These are phyloP conservation scores for Calonectria pteridis DNA, from an alignment of 2,329 filamentous ascomycete genomes.

Conservation along the genomic window DNA sequence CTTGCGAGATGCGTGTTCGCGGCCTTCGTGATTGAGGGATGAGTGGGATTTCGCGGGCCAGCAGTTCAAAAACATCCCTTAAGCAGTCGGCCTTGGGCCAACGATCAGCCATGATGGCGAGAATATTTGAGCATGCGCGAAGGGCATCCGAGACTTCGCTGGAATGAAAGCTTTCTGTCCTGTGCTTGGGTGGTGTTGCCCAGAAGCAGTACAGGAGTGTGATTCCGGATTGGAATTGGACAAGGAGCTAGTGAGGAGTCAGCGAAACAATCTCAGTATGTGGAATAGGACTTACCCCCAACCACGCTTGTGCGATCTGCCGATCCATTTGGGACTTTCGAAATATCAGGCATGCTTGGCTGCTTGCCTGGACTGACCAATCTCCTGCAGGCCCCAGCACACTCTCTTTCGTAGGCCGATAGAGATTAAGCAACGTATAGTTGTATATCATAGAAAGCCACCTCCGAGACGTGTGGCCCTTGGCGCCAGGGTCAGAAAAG, in stretches of 20 bases:
- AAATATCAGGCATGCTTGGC: conserved; percentile 46
- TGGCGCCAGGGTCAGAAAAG: conserved; percentile 37
- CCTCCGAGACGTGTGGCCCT: conserved; percentile 37
- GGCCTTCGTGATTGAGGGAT: conserved; percentile 16
- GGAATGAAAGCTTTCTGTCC: conserved; percentile 45
- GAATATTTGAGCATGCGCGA: conserved; percentile 50
- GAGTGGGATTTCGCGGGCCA: conserved; percentile 43
- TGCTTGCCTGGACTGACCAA: conserved; percentile 43
- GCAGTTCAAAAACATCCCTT: conserved; percentile 50
- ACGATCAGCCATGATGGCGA: conserved; percentile 51
- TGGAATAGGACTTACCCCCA: conserved; percentile 30
- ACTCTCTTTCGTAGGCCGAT: conserved; percentile 41
- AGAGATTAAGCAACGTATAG: conserved; percentile 45
- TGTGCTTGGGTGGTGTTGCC: conserved; percentile 46
- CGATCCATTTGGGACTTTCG: conserved; percentile 46
- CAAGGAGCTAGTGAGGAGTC: conserved; percentile 30
- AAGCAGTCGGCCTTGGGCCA: conserved; percentile 52
- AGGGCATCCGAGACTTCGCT: conserved; percentile 50
- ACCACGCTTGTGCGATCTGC: conserved; percentile 44
- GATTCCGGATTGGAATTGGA: conserved; percentile 51
- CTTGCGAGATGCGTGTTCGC: background rate
- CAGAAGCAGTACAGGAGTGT: conserved; percentile 53
- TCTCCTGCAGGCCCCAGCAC: conserved; percentile 41
- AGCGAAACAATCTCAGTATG: background rate
- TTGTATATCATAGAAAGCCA: conserved; percentile 49